Evolutionary conservation across 2,329 filamentous ascomycete genomes (phyloP).

Genomic region (Talaromyces sp.): DNA sequence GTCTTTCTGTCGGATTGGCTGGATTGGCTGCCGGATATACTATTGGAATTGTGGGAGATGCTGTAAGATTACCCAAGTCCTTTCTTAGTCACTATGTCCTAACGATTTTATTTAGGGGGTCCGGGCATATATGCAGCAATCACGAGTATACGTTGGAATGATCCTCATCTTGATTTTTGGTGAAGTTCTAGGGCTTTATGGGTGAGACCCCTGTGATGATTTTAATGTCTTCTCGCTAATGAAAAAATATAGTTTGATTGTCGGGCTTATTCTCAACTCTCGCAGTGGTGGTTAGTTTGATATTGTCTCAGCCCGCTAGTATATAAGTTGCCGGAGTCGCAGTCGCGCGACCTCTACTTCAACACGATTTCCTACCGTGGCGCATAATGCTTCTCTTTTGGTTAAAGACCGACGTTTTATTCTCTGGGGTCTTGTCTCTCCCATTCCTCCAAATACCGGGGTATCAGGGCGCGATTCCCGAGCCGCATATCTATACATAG

Average conservation of each 20-base stretch:
- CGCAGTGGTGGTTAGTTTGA: slow-evolving; percentile 41
- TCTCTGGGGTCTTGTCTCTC: not conserved
- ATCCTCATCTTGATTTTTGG: slow-evolving; percentile 98
- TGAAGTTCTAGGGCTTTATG: slow-evolving; percentile 93
- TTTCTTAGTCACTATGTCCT: slow-evolving; percentile 17
- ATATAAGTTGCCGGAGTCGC: not conserved
- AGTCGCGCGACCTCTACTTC: not conserved
- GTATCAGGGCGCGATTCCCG: not conserved
- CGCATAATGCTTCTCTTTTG: not conserved
- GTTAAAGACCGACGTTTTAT: not conserved
- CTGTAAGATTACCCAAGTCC: slow-evolving; percentile 47
- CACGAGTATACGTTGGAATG: slow-evolving; percentile 96
- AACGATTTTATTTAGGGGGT: slow-evolving; percentile 55
- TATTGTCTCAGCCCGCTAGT: not conserved
- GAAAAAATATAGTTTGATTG: slow-evolving; percentile 63
- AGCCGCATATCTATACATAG: not conserved
- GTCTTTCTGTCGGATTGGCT: slow-evolving; percentile 84
- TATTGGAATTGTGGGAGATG: slow-evolving; percentile 93
- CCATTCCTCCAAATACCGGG: not conserved
- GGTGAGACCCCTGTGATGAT: slow-evolving; percentile 53
- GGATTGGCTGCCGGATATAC: slow-evolving; percentile 93
- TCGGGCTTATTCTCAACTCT: slow-evolving; percentile 86
- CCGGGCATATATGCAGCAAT: slow-evolving; percentile 93
- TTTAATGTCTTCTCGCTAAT: not conserved
- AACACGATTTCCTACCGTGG: not conserved